Base-by-base conservation (phyloP, 2,329 filamentous ascomycete genomes). In the Penicillium paneum region DNA sequence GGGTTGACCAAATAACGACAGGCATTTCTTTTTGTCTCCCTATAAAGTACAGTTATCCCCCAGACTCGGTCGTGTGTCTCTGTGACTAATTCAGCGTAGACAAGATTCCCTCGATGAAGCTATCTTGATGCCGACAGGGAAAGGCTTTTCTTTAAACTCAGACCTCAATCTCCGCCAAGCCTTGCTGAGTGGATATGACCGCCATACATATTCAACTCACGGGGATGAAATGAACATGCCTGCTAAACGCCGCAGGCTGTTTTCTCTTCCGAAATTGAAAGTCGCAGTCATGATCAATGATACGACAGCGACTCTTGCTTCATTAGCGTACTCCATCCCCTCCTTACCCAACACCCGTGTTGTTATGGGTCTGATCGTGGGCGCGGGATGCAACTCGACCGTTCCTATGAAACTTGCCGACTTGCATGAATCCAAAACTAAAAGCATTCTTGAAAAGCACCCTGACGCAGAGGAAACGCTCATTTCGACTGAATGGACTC, bases 401-500 rank as follows among this genome's bases (percentile, higher is more conserved):
- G 83, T 91, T 19, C 83, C 87, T 0, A 79, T 92, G 66, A 82
- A 79, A 62, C 72, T 87, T 44, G 78, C 76, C 44, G 79, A 78
- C 49, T 75, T 92, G 12, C 82, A 87, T 59, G 73, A 78, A 2
- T 79, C 76, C 41, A 92, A 91, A 67, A 59, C 81, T 76, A 6
- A 65, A 62, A 49, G 77, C 5, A 70, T 81, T 31, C 76, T 76
- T 5, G 79, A 74, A 19, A 70, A 73, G 34, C 67, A 70, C 46
- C 68, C 75, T 2, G 72, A 77, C 10, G 77, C 86, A 15, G 73
- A 80, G 10, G 84, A 82, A 56, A 83, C 90, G 8, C 82, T 88
- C 4, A 84, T 91, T 56, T 91, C 90, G 61, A 91, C 89, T 0
- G 89, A 92, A 72, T 91, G 88, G 87, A 88, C 86, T 38, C 90